phyloP scores from a whole-genome alignment of 164 flowering plant species.

The Aristolochia californica region DNA sequence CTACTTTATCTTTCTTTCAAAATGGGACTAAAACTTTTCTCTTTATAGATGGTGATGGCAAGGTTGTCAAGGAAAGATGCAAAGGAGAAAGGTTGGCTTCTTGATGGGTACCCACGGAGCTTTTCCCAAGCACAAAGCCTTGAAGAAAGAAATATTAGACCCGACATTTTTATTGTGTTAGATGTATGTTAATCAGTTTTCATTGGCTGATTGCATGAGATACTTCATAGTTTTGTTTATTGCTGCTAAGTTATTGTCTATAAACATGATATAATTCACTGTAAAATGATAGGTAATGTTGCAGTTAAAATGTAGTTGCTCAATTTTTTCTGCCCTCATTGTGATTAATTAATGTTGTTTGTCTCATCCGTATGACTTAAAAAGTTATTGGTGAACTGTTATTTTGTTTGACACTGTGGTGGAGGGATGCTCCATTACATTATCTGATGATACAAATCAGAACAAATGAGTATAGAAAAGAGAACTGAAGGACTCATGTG shows the following conservation, averaged over 20 bases:
- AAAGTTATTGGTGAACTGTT: too few species aligned
- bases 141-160: conserved; percentile 55
- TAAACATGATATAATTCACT: too few species aligned
- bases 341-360: background rate
- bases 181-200: conserved; percentile 38
- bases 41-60: conserved; percentile 63
- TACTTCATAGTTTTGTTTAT: background rate
- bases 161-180: conserved; percentile 58
- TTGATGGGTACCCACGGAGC: conserved; percentile 88
- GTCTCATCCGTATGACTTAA: background rate
- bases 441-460: too few species aligned
- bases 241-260: background rate
- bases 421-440: too few species aligned
- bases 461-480: too few species aligned
- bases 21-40: background rate
- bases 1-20: background rate
- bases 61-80: conserved; percentile 69
- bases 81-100: conserved; percentile 86
- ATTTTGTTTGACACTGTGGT: too few species aligned
- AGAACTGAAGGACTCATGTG: too few species aligned
- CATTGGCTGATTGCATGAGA: background rate
- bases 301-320: too few species aligned
- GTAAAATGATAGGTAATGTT: too few species aligned
- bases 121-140: conserved; percentile 70
- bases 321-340: background rate